A percentile compares a stretch with the other conserved stretches of the same genome.
phyloP scores from a whole-genome alignment of 345 rosid species.

The Melaleuca alternifolia region DNA sequence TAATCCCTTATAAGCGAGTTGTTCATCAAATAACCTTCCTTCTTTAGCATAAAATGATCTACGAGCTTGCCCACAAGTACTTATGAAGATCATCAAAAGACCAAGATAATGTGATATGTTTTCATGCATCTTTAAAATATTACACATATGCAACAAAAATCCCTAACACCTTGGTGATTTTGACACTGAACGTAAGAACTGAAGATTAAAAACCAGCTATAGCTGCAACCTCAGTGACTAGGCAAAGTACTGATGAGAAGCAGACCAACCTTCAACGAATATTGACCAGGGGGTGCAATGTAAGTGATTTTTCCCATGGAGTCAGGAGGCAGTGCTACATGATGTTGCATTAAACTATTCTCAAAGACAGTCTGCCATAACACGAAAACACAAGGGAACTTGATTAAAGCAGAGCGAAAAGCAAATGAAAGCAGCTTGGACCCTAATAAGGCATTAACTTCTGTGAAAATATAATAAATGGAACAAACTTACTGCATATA shows the following conservation, averaged over 20 bases:
- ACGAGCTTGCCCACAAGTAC: background rate
- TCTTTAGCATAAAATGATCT: background rate
- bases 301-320: slow-evolving; percentile 94
- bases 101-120: background rate
- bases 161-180: background rate
- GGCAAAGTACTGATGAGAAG: background rate
- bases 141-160: background rate
- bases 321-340: slow-evolving; percentile 89
- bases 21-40: background rate
- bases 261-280: slow-evolving; percentile 70
- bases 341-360: slow-evolving; percentile 89
- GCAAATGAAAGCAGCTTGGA: background rate
- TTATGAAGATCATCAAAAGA: background rate
- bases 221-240: background rate
- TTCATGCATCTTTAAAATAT: background rate
- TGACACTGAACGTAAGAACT: background rate
- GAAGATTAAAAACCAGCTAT: background rate
- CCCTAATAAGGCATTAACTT: background rate
- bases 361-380: slow-evolving; percentile 78
- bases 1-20: background rate
- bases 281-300: slow-evolving; percentile 97
- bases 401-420: background rate
- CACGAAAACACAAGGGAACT: background rate
- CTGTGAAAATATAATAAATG: background rate
- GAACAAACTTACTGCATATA: slow-evolving; percentile 80